phyloP scores from a whole-genome alignment of 768 basidiomycete genomes.

The Amanita polypyramis region DNA sequence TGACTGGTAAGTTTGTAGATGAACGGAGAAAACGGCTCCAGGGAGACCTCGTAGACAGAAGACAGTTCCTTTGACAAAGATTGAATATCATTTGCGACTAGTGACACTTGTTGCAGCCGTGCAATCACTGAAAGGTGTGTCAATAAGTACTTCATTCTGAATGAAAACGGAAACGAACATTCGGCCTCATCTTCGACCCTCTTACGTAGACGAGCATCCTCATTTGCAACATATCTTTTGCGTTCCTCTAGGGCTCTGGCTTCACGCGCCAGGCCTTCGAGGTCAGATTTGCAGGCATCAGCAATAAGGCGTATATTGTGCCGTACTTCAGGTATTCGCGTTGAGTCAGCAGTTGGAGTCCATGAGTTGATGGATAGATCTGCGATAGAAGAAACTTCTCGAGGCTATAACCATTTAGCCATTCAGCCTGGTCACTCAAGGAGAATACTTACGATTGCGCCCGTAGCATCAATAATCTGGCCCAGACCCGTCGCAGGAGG shows the following conservation, averaged over 20 bases:
- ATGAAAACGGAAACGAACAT: conserved; percentile 32
- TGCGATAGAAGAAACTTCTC: conserved; percentile 79
- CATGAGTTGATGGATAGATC: conserved; percentile 68
- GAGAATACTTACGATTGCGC: conserved; percentile 62
- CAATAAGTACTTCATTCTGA: conserved; percentile 1
- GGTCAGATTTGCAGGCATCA: conserved; percentile 71
- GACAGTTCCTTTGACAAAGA: conserved; percentile 53
- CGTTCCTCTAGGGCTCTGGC: conserved; percentile 76
- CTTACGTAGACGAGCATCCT: conserved; percentile 61
- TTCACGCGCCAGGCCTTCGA: conserved; percentile 86
- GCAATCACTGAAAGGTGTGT: conserved; percentile 56
- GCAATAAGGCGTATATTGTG: conserved; percentile 88
- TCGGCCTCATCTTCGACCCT: conserved; percentile 70
- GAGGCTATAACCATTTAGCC: conserved; percentile 39
- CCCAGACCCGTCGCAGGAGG: conserved; percentile 49
- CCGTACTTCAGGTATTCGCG: conserved; percentile 90
- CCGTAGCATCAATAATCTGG: conserved; percentile 89
- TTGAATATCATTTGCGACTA: conserved; percentile 65
- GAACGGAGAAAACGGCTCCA: conserved; percentile 62
- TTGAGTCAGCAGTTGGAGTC: conserved; percentile 81
- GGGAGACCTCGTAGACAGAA: conserved; percentile 55
- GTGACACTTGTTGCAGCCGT: conserved; percentile 66
- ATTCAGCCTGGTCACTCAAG: conserved; percentile 2
- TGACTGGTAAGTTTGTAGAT: conserved; percentile 66
- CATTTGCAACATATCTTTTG: conserved; percentile 58